Conservation (phyloP, 805 yeast genomes). For the Yarrowia keelungensis region DNA sequence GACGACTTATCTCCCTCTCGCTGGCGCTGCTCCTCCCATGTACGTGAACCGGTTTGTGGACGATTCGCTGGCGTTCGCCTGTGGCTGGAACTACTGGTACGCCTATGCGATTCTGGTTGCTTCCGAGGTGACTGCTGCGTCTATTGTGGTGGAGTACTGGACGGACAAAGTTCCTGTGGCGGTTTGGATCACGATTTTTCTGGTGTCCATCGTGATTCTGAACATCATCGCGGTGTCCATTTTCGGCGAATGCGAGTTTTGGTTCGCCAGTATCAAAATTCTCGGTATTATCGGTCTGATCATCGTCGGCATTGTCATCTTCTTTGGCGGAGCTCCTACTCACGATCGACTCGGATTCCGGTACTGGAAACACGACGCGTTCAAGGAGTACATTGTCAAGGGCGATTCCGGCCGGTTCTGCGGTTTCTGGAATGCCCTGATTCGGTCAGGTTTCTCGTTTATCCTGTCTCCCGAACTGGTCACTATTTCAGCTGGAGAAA, state of each 20-base stretch:
- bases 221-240: slow-evolving; percentile 60
- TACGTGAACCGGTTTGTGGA: slow-evolving; percentile 66
- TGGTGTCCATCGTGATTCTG: slow-evolving; percentile 54
- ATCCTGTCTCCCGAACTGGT: slow-evolving; percentile 82
- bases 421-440: slow-evolving; percentile 66
- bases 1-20: slow-evolving; percentile 61
- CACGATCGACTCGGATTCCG: slow-evolving; percentile 63
- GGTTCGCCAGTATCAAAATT: slow-evolving; percentile 68
- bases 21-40: slow-evolving; percentile 69
- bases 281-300: slow-evolving; percentile 70
- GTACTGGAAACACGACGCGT: slow-evolving; percentile 58
- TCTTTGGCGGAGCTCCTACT: slow-evolving; percentile 62
- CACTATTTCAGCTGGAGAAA: slow-evolving; percentile 86
- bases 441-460: slow-evolving; percentile 76
- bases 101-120: slow-evolving; percentile 58
- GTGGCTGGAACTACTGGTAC: slow-evolving; percentile 60
- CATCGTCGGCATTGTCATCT: slow-evolving; percentile 59
- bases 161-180: slow-evolving; percentile 58
- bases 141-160: slow-evolving; percentile 57
- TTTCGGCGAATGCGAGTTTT: slow-evolving; percentile 65
- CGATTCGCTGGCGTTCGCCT: slow-evolving; percentile 64
- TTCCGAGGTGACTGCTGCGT: slow-evolving; percentile 55
- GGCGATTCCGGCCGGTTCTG: slow-evolving; percentile 69
- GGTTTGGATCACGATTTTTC: slow-evolving; percentile 60
- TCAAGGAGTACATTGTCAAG: slow-evolving; percentile 56